Base-by-base conservation (phyloP, 1,139 yeast genomes). In the Meyerozyma sp. region DNA sequence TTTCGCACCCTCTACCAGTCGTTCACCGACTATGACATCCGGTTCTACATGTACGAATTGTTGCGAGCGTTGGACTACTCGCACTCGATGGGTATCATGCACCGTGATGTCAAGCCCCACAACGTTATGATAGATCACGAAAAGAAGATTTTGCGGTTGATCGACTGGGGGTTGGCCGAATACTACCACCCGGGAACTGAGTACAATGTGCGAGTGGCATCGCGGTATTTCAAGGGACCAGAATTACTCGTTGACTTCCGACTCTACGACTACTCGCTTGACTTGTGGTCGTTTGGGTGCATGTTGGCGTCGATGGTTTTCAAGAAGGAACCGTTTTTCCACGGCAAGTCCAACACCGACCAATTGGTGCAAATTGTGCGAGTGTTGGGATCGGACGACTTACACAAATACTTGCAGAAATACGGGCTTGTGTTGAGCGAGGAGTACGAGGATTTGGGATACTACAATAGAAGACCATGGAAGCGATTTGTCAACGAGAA, bases 161-260 rank as follows among this genome's bases (percentile, higher is more conserved):
- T 85, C 44, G 94, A 85, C 62, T 85, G 94, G 94, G 94, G 94
- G 34, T 66, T 85, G 43, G 93, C 94, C 4, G 94, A 85, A 58
- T 85, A 84, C 57, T 85, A 85, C 58, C 93, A 84, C 54, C 78
- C 82, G 8, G 89, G 89, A 5, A 83, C 80, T 57, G 91, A 84
- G 55, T 85, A 83, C 58, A 85, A 85, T 56, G 93, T 85, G 7
- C 68, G 94, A 50, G 94, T 85, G 32, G 93, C 94, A 0, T 82
- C 89, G 5, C 70, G 94, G 51, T 84, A 84, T 58, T 88, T 82
- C 59, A 85, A 85, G 63, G 94, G 91, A 0, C 94, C 94, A 1
- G 94, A 85, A 57, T 65, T 85, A 46, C 70, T 85, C 49, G 83
- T 85, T 16, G 84, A 85, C 61, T 75, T 81, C 51, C 84, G 82